Evolutionary conservation across 495 filamentous ascomycete genomes (phyloP), one percentile per base, ranked within the genome.

Genomic region (Talaromyces liani): DNA sequence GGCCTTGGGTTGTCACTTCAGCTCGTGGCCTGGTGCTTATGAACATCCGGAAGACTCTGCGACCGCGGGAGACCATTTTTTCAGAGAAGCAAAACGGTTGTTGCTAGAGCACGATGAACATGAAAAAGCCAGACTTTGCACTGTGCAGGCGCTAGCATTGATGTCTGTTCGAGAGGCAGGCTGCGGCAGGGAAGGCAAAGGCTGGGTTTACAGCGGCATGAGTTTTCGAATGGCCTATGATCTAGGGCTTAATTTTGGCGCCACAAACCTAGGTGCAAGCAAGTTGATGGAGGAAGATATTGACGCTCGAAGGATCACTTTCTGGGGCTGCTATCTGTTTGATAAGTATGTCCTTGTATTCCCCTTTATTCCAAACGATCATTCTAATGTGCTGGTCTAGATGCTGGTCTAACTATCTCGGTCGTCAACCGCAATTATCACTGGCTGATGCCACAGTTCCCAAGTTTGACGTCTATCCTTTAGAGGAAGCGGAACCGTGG

Each of bases 151-250:
- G 0, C 75, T 98, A 59, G 92, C 92, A 2, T 79, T 98, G 65
- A 97, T 98, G 93, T 96, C 92, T 61, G 94, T 98, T 6, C 84
- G 94, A 58, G 94, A 98, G 76, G 95, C 94, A 4, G 94, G 94
- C 4, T 98, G 94, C 74, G 94, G 92, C 1, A 83, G 94, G 33
- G 94, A 98, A 77, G 90, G 91, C 36, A 95, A 92, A 71, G 94
- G 94, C 10, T 98, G 94, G 94, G 91, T 97, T 5, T 98, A 98
- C 72, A 95, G 91, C 67, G 94, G 94, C 36, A 97, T 98, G 88
- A 93, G 91, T 70, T 98, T 98, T 69, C 87, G 94, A n/a, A 97
- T 98, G 94, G 93, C 92, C 0, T 90, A 88, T 70, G 94, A 98
- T 70, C 80, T 98, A 47, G 94, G 94, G 0, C 77, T 98, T 62